Conservation (phyloP, 345 rosid genomes). For the Mallotus nudiflorus region DNA sequence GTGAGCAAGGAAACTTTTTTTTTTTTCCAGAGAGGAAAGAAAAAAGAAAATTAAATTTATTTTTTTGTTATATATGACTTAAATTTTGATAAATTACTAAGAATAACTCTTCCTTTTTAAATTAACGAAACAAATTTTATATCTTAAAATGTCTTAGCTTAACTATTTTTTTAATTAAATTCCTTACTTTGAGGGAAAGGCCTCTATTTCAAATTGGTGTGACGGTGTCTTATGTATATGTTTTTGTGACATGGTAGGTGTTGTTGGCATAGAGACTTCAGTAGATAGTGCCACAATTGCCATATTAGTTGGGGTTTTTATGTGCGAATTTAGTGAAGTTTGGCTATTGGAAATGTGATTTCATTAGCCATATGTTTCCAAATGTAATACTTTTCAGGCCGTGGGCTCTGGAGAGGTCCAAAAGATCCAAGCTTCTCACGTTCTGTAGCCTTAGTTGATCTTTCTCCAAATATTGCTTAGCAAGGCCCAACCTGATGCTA, state of each 20-base stretch:
- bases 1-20: too few relatives aligned
- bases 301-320: background rate
- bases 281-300: slow-evolving; percentile 2
- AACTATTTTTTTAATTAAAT: too few relatives aligned
- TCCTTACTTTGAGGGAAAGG: slow-evolving; percentile 53
- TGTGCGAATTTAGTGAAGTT: too few relatives aligned
- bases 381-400: background rate
- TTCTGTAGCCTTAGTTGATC: background rate
- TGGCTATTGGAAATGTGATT: background rate
- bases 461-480: background rate
- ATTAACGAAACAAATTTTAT: too few relatives aligned
- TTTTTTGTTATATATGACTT: too few relatives aligned
- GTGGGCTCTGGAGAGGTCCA: too few relatives aligned
- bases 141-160: too few relatives aligned
- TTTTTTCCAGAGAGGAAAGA: too few relatives aligned
- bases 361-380: background rate
- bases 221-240: background rate
- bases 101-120: too few relatives aligned
- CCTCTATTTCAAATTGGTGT: slow-evolving; percentile 12
- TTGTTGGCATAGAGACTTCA: background rate
- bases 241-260: background rate
- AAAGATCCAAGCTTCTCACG: background rate
- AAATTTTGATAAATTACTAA: too few relatives aligned
- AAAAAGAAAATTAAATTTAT: too few relatives aligned
- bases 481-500: background rate